Evolutionary conservation across 176 grass and related monocot genomes (phyloP).

Genomic region (Paspalum vaginatum): DNA sequence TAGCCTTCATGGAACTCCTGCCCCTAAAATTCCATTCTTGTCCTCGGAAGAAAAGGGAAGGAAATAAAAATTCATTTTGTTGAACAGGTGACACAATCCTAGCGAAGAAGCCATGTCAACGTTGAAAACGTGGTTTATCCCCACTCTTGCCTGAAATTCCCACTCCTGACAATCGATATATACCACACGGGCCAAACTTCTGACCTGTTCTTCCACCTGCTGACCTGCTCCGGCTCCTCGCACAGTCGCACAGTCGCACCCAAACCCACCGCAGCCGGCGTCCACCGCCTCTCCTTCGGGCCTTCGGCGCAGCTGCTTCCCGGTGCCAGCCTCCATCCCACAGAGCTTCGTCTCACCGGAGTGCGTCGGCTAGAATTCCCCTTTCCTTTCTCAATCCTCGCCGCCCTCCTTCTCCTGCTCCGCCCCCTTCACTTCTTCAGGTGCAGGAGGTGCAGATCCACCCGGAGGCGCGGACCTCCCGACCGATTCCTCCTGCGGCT

Average conservation of each 20-base stretch:
- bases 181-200: background rate
- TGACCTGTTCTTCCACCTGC: background rate
- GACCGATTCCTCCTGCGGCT: background rate
- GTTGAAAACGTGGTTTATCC: background rate
- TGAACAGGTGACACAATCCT: no score
- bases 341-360: no score
- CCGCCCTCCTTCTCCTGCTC: background rate
- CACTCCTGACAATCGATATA: background rate
- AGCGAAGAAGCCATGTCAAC: background rate
- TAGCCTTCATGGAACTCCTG: no score
- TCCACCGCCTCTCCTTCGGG: no score
- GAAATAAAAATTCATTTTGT: no score
- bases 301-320: no score
- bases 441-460: constrained; percentile 11
- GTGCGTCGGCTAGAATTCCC: background rate
- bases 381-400: background rate
- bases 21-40: no score
- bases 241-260: no score
- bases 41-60: no score
- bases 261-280: constrained; percentile 15
- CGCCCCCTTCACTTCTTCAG: background rate
- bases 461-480: background rate
- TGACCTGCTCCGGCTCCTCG: background rate
- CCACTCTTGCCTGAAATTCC: background rate
- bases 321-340: no score